Evolutionary conservation across 257 asterid species (phyloP), one percentile per base, ranked within the genome.

Genomic region (Osmanthus fragrans): DNA sequence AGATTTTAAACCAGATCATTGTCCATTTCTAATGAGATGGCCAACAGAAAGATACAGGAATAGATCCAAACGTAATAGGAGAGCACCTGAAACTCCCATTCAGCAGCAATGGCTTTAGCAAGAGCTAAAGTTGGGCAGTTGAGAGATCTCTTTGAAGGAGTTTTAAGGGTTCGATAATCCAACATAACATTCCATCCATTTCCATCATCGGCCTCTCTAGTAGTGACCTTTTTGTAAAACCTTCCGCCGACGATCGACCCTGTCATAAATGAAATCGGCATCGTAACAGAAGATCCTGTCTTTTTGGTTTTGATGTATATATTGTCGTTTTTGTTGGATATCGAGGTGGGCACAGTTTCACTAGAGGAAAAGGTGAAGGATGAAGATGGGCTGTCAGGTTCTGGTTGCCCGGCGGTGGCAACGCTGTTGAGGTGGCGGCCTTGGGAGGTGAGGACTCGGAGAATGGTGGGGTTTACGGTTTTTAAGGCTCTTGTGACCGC

Each of bases 181-280:
- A 95, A 93, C 97, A 95, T 91, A 12, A 95, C 97, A 71, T 82
- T 82, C 98, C 98, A 96, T 49, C 98, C 94, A 77, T 72, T 88
- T n/a, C 97, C 97, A 76, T 96, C 98, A 2, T 96, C 97, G 19
- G 98, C 91, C 76, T 86, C 87, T 83, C 97, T 88, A 30, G 98
- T 89, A 16, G 90, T 87, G 39, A 90, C 99, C 73, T 87, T 85
- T 80, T 86, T 79, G 84, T 92, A 96, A 86, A 95, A 95, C 37
- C 97, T 90, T 82, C 82, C 88, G n/a, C 99, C 99, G 8, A 93
- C 96, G 21, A 96, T 90, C 51, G 98, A 95, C n/a, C 98, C 99
- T 5, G 98, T 93, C 97, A 93, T 93, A 87, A 86, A 89, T 13
- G 98, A 90, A 76, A 85, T 84, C 42, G 99, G 99, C 97, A 95